A percentile compares a stretch with the other conserved stretches of the same genome.
Evolutionary conservation across 208 protist genomes (phyloP).

Genomic region (Acanthamoeba culbertsoni): DNA sequence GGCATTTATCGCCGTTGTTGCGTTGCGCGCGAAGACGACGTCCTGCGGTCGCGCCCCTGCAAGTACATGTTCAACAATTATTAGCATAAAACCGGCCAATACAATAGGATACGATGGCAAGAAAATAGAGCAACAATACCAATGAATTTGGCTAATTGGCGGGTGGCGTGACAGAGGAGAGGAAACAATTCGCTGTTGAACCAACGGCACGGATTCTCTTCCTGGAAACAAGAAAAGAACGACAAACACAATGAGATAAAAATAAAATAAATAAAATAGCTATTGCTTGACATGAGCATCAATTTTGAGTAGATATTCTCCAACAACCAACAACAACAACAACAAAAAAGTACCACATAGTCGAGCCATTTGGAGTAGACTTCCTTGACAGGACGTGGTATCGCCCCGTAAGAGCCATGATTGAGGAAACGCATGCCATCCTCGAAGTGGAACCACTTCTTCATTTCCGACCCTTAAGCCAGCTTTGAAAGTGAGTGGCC

Average conservation of each 20-base stretch:
- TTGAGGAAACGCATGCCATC: slow-evolving; percentile 2
- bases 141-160: background rate
- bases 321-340: background rate
- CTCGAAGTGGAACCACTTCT: slow-evolving; percentile 43
- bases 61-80: too few relatives aligned
- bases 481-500: background rate
- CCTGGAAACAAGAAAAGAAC: background rate
- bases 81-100: too few relatives aligned
- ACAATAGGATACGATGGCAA: too few relatives aligned
- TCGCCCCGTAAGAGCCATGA: slow-evolving; percentile 33
- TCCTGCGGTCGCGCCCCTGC: background rate
- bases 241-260: background rate
- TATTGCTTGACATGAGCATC: too few relatives aligned
- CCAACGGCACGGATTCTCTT: slow-evolving; percentile 20
- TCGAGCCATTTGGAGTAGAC: background rate
- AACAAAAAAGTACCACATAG: background rate
- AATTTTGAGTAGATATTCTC: too few relatives aligned
- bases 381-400: background rate
- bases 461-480: background rate
- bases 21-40: background rate
- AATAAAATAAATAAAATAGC: too few relatives aligned
- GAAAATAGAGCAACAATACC: too few relatives aligned
- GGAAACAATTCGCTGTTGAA: slow-evolving; percentile 13
- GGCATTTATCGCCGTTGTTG: background rate
- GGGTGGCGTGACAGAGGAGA: background rate